These are phyloP conservation scores for Apiotrichum laibachii DNA, from an alignment of 1,284 basidiomycete species.

Conservation along the genomic window DNA sequence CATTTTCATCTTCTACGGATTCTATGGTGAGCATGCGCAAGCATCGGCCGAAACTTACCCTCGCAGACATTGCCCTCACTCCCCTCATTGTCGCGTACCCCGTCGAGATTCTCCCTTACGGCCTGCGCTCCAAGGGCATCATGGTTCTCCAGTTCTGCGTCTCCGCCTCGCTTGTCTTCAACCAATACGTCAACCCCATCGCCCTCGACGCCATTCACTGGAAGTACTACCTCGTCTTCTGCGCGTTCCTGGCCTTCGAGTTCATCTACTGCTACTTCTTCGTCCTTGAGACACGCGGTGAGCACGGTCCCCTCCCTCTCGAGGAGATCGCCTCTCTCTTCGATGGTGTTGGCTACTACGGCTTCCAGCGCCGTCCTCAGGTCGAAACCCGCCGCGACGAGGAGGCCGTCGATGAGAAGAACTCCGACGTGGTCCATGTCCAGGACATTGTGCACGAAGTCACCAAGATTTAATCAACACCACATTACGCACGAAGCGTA, in stretches of 20 bases:
- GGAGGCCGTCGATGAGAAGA: conserved; percentile 4
- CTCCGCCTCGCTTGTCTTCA: conserved; percentile 42
- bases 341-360: conserved; percentile 20
- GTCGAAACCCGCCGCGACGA: not conserved
- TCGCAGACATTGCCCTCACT: conserved; percentile 51
- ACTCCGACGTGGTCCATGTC: too few species aligned
- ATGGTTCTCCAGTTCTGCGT: conserved; percentile 54
- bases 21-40: conserved; percentile 25
- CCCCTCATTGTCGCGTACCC: conserved; percentile 38
- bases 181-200: conserved; percentile 49
- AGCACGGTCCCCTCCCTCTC: conserved; percentile 33
- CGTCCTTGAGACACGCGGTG: conserved; percentile 43
- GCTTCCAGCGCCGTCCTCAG: conserved; percentile 18
- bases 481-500: too few species aligned
- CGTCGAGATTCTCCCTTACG: conserved; percentile 27
- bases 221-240: conserved; percentile 44
- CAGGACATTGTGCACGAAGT: too few species aligned
- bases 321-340: conserved; percentile 44
- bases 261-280: conserved; percentile 48
- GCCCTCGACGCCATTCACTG: conserved; percentile 32
- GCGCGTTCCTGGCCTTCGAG: conserved; percentile 40
- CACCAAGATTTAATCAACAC: too few species aligned
- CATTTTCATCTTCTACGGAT: conserved; percentile 46
- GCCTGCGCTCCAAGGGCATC: conserved; percentile 71
- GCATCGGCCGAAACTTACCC: conserved; percentile 20